Evolutionary conservation across 2,329 filamentous ascomycete species (phyloP), one percentile per base, ranked within the genome.

Genomic region (Epichloe festucae): DNA sequence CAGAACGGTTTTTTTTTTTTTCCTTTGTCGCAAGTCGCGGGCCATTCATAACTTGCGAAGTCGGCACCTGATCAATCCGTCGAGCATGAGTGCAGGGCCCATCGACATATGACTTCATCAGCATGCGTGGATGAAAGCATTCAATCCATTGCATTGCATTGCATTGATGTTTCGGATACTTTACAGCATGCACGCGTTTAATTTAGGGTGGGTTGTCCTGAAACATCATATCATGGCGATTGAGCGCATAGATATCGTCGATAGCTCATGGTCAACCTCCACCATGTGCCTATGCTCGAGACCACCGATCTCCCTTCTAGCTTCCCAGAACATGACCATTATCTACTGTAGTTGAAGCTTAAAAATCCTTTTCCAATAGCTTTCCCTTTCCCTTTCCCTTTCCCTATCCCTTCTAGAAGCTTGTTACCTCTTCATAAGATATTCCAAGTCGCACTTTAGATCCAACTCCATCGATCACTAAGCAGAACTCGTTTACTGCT

Each of bases 401-500:
- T 27, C 23, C 17, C 17, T 14, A 5, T 11, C 7, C 5, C 35
- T 31, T 48, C 12, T 14, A 43, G 4, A 40, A 19, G 15, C 41
- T 34, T n/a, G 1, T 41, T 34, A 8, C 36, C 14, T 40, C 36
- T 40, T 34, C n/a, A 19, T 31, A 3, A 21, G 17, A 46, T 34
- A 15, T 38, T 3, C 17, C 14, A n/a, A 47, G 46, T 31, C 10
- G 36, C 21, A 31, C 15, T 15, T 15, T n/a, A 38, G n/a, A 31
- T 5, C 12, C 11, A 12, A 36, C 8, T 35, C 43, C n/a, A 34
- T 19, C 7, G 10, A 17, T 42, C 19, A 7, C 12, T 39, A 10
- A 12, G 15, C 21, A 35, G 42, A 19, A n/a, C 12, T 2, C 31
- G 5, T 42, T 57, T 61, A 70, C 61, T 70, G 65, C 70, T 87